Evolutionary conservation across 2,329 filamentous ascomycete species (phyloP).

Genomic region (Talaromyces sp.): DNA sequence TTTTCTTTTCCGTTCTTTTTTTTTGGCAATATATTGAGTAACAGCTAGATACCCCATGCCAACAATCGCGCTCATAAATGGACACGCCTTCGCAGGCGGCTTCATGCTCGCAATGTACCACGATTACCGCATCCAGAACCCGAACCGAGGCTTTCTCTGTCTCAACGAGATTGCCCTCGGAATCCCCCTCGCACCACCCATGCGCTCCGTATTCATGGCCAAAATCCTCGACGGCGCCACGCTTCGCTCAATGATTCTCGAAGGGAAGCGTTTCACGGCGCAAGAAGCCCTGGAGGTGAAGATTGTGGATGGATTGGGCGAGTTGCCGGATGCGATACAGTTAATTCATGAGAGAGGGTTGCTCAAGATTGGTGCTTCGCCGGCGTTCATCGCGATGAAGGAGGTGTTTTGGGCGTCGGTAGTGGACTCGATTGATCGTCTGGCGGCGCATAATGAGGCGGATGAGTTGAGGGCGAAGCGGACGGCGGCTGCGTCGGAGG

Average conservation of each 20-base stretch:
- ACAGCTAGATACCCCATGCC: slow-evolving; percentile 75
- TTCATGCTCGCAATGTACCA: slow-evolving; percentile 77
- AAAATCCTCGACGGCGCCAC: slow-evolving; percentile 52
- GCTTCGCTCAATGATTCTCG: slow-evolving; percentile 65
- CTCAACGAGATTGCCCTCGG: slow-evolving; percentile 79
- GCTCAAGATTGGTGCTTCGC: slow-evolving; percentile 56
- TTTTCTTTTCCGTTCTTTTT: neutral
- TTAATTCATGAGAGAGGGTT: slow-evolving; percentile 59
- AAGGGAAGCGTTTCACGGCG: slow-evolving; percentile 63
- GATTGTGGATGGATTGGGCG: slow-evolving; percentile 64
- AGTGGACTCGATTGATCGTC: slow-evolving; percentile 53
- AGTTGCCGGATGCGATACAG: slow-evolving; percentile 56
- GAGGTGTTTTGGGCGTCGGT: slow-evolving; percentile 68
- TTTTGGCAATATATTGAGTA: too few relatives aligned
- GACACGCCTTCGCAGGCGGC: slow-evolving; percentile 77
- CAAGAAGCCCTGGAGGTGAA: slow-evolving; percentile 60
- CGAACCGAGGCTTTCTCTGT: slow-evolving; percentile 65
- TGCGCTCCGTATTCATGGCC: slow-evolving; percentile 68
- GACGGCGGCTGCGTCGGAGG: slow-evolving; percentile 50
- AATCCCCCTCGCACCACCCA: slow-evolving; percentile 66
- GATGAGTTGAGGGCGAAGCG: slow-evolving; percentile 45
- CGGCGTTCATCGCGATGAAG: slow-evolving; percentile 68
- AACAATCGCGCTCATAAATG: slow-evolving; percentile 71
- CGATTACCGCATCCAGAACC: slow-evolving; percentile 75
- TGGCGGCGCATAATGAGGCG: slow-evolving; percentile 43